Evolutionary conservation across 805 yeast genomes (phyloP), one percentile per base, ranked within the genome.

Genomic region (Yarrowia alimentaria): DNA sequence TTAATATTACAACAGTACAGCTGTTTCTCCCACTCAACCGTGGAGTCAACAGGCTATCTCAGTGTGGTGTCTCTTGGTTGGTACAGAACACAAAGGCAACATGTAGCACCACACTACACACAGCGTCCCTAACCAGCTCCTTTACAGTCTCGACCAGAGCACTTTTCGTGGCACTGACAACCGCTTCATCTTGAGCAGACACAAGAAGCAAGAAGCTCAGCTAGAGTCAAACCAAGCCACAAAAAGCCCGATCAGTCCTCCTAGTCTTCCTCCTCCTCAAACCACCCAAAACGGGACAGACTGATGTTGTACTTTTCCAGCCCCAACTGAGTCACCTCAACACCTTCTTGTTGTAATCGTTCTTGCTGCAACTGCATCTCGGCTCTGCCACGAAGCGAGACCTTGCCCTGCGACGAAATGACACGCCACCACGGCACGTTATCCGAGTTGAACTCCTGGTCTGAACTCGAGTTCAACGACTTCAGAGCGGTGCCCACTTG

Each of bases 341-440:
- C 59, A 3, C 77, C 76, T 63, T 85, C 91, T 0, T 55, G 60
- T 14, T 62, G 53, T 17, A 84, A 64, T 40, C 60, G 57, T 6
- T 67, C 64, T 9, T 73, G 70, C 61, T 84, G 91, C 17, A 61
- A 56, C 10, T 60, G 56, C 48, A 76, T 78, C 1, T 76, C 74
- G 19, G 63, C 63, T 0, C 69, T 61, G 61, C 65, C 8, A 61
- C 75, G 74, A 4, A 43, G 6, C 37, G 88, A 76, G 2, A 85
- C 79, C 14, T 65, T 68, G 0, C 93, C 93, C 13, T 76, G 65
- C n/a, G 84, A 70, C 18, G 76, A 73, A 8, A 85, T 68, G 1
- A 85, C 85, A 26, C 94, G 66, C 91, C 91, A 85, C 94, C 94
- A 85, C 4, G 91, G 91, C 11, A 84, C 74, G 8, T 67, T 68